Percentiles rank a stretch among this genome's conserved stretches.
Conservation (phyloP, 306 rosid species). For the Canavalia ensiformis region DNA sequence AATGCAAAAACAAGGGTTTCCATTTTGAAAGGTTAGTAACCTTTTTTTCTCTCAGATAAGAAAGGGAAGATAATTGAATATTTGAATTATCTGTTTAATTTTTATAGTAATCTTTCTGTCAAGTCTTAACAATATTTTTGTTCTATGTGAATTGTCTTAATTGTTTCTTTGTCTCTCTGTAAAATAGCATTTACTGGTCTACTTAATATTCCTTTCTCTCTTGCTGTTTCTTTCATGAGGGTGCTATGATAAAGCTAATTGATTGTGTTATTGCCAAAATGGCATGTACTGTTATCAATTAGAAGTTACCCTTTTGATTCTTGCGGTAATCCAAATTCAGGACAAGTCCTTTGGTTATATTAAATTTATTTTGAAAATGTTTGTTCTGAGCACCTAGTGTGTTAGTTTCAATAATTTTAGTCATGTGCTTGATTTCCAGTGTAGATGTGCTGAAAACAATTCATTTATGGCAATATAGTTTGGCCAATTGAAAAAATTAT, state of each 20-base stretch:
- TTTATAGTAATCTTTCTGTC: slow-evolving; percentile 15
- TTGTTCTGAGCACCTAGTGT: background rate
- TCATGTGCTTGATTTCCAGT: background rate
- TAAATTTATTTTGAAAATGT: background rate
- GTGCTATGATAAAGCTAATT: background rate
- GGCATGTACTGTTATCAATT: no score
- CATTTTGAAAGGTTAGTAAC: slow-evolving; percentile 83
- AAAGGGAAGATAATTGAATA: no score
- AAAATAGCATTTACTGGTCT: slow-evolving; percentile 26
- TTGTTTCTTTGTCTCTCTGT: slow-evolving; percentile 1
- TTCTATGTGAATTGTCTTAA: background rate
- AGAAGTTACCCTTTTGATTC: no score
- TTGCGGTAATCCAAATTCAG: background rate
- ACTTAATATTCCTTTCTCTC: slow-evolving; percentile 10
- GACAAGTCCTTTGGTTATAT: background rate
- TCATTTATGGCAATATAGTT: background rate
- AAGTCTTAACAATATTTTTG: slow-evolving; percentile 16
- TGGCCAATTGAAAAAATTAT: background rate
- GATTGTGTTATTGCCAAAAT: no score
- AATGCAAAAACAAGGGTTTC: slow-evolving; percentile 97
- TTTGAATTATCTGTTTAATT: slow-evolving; percentile 2
- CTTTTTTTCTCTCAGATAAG: slow-evolving; percentile 6
- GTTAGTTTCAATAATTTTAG: background rate
- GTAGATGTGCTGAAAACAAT: background rate
- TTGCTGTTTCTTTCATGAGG: background rate